phyloP scores from a whole-genome alignment of 1,284 basidiomycete species.

The Boletellus sp. region DNA sequence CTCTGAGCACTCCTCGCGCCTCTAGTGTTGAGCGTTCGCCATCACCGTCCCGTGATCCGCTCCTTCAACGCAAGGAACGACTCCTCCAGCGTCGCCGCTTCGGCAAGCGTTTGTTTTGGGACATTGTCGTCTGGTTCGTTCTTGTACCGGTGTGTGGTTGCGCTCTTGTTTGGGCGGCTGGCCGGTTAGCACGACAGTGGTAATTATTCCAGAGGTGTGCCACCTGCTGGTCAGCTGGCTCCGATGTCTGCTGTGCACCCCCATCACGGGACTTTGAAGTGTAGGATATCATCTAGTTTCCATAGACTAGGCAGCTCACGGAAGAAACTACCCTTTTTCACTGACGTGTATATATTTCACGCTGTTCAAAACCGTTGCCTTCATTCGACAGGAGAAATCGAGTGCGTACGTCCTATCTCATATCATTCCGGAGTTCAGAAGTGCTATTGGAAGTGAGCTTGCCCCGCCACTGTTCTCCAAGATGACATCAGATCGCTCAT shows the following conservation, averaged over 20 bases:
- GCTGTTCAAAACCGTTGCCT: neutral
- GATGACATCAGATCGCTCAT: neutral
- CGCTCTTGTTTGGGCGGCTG: slow-evolving; percentile 52
- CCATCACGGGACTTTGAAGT: slow-evolving; percentile 6
- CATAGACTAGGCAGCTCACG: slow-evolving; percentile 1
- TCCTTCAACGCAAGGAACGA: slow-evolving; percentile 72
- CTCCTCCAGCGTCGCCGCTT: slow-evolving; percentile 64
- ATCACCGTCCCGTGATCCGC: slow-evolving; percentile 45
- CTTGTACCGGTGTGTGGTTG: slow-evolving; percentile 51
- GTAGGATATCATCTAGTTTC: neutral
- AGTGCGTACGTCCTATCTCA: no score
- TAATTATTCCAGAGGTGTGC: slow-evolving; percentile 16
- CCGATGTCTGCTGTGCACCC: neutral
- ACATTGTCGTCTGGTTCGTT: slow-evolving; percentile 65
- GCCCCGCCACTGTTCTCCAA: neutral
- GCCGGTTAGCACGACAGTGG: slow-evolving; percentile 43
- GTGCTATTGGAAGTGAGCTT: neutral
- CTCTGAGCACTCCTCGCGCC: slow-evolving; percentile 16
- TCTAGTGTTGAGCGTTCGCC: slow-evolving; percentile 12
- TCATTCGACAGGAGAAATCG: neutral
- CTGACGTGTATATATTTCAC: no score
- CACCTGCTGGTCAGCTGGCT: slow-evolving; percentile 13
- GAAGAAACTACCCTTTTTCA: neutral
- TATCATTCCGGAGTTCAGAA: neutral
- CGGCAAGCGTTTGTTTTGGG: slow-evolving; percentile 64